Base-by-base conservation (phyloP, 2,329 filamentous ascomycete genomes). In the Chrysoporthe puriensis region DNA sequence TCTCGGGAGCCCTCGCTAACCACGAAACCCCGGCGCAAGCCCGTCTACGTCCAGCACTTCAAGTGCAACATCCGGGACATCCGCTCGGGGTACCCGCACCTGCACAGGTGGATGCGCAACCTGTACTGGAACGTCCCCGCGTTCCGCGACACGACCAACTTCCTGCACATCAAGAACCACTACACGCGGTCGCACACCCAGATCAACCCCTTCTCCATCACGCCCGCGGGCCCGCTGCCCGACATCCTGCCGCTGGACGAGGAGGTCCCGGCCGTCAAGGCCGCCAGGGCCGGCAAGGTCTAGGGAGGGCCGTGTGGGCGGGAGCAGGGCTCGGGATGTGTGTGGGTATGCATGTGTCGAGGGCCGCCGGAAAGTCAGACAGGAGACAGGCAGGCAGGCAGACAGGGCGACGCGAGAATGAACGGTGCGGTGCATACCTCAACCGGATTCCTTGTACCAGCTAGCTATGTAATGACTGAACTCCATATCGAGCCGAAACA, bases 151-250 rank as follows among this genome's bases (percentile, higher is more conserved):
- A 96, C 94, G 70, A 97, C 94, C 32, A 87, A 97, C 78, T 97
- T 97, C 77, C 88, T 96, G 78, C 96, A 99, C 81, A 98, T 98
- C 82, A 97, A 97, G 87, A 91, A 83, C 78, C 88, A 90, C 77
- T 88, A 87, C 77, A 88, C 86, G 69, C 81, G 84, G 73, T 88
- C 85, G 72, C 86, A 89, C 74, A 83, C 83, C 11, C 85, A 91
- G 80, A 90, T 91, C 76, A 91, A 91, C 78, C 89, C 88, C 18
- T 78, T 82, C 62, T 82, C 84, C 50, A 97, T 99, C 76, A 95
- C 93, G 34, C 94, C 95, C 0, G 76, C 97, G 18, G 95, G 95
- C 0, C 95, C 96, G 5, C 73, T 93, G 75, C 94, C 94, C 50
- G 86, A 96, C 80, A 91, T 99, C 70, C 74, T 97, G 79, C 87